Conservation (phyloP, 768 basidiomycete genomes). For the Russula brevipes region DNA sequence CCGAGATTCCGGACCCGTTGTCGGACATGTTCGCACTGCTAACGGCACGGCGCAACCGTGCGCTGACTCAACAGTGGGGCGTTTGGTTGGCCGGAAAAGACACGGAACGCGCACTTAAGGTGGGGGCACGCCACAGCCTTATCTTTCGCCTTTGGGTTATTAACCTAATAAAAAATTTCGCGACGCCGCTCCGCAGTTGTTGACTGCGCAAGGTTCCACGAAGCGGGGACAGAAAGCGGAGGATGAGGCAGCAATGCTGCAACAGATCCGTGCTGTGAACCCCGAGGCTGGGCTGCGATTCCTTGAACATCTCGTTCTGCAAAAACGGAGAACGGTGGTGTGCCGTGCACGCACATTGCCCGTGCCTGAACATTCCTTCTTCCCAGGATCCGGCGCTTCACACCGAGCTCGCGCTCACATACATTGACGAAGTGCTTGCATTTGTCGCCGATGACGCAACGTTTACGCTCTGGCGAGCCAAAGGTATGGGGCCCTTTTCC, state of each 20-base stretch:
- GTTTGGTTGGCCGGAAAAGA: conserved; percentile 74
- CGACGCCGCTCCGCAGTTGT: conserved; percentile 40
- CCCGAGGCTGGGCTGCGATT: conserved; percentile 61
- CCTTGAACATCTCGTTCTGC: conserved; percentile 76
- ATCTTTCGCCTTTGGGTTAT: background rate
- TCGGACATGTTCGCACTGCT: conserved; percentile 55
- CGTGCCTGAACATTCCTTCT: background rate
- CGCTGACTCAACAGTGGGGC: conserved; percentile 66
- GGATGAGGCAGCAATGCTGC: conserved; percentile 55
- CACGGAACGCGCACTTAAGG: conserved; percentile 66
- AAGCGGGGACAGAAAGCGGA: conserved; percentile 55
- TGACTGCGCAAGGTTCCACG: conserved; percentile 49
- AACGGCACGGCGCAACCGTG: conserved; percentile 51
- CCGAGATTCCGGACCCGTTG: conserved; percentile 58
- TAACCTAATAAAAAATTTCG: background rate
- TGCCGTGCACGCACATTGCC: background rate
- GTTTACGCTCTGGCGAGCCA: conserved; percentile 24
- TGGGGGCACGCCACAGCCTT: conserved; percentile 29
- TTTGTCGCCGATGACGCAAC: conserved; percentile 28
- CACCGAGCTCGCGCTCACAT: conserved; percentile 41
- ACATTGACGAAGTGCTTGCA: conserved; percentile 13
- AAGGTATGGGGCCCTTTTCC: conserved; percentile 6
- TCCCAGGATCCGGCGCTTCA: conserved; percentile 59
- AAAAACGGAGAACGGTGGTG: conserved; percentile 55
- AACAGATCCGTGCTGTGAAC: conserved; percentile 53